A percentile compares a stretch with the other conserved stretches of the same genome.
Evolutionary conservation across 768 basidiomycete species (phyloP).

Genomic region (Lentinula lateritia): DNA sequence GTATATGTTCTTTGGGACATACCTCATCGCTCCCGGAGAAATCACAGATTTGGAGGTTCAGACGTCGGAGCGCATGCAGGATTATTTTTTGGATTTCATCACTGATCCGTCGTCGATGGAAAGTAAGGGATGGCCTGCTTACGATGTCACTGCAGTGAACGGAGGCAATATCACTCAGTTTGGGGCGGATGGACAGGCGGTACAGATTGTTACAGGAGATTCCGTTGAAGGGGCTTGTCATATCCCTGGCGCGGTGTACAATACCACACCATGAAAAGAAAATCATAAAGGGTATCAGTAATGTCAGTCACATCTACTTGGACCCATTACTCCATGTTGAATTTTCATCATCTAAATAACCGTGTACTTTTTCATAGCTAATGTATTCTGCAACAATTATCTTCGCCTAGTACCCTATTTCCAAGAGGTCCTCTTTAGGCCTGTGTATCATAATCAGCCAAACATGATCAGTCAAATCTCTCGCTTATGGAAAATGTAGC

Average conservation of each 20-base stretch:
- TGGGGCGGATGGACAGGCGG: constrained; percentile 8
- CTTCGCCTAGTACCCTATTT: too few species aligned
- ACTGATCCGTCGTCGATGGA: constrained; percentile 10
- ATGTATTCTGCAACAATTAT: too few species aligned
- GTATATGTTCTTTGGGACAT: constrained; percentile 16
- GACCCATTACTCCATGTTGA: too few species aligned
- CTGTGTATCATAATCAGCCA: too few species aligned
- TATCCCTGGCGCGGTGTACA: not conserved
- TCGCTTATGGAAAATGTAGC: too few species aligned
- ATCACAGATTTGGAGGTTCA: constrained; percentile 10
- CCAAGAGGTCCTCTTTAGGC: too few species aligned
- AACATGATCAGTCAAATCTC: too few species aligned
- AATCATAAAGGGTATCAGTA: too few species aligned
- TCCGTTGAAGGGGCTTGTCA: constrained; percentile 10
- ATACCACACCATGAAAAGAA: not conserved
- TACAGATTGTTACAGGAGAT: constrained; percentile 6
- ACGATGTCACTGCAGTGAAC: constrained; percentile 1
- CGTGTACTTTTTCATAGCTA: too few species aligned
- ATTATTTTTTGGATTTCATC: constrained; percentile 13
- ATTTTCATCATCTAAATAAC: too few species aligned
- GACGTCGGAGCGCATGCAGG: constrained; percentile 13
- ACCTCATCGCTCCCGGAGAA: constrained; percentile 6
- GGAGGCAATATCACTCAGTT: constrained; percentile 9
- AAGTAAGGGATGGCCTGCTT: constrained; percentile 9
- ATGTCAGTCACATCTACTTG: too few species aligned